Base-by-base conservation (phyloP, 306 rosid genomes). In the Sicyos edulis region DNA sequence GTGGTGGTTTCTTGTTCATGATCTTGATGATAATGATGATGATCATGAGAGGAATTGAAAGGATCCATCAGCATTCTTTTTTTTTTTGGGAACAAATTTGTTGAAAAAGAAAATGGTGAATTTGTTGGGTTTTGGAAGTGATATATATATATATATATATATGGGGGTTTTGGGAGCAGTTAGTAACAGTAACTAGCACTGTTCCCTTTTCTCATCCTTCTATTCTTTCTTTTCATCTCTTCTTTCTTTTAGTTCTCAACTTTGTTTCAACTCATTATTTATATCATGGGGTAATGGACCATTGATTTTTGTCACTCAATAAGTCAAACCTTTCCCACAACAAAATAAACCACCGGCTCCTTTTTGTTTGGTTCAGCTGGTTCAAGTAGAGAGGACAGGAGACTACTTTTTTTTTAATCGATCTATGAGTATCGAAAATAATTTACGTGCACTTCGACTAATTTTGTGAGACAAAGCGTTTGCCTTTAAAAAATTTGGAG, bases 1-100 rank as follows among this genome's bases (percentile, higher is more conserved):
- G 52, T 19, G 53, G 22, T 51, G 44, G 55, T 71, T 57, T 63
- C 78, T 64, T 74, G 61, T 52, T 50, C 53, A 34, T 75, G 64
- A 49, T 34, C 5, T 1, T 47, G 52, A 47, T 47, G 52, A 47
- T 47, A 34, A 45, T 49, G 51, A 47, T 40, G 49, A 14, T 14
- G 24, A 64, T 10, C 21, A 9, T 44, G 47, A 65, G 71, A 65
- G 51, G 71, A 63, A 17, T 63, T 63, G 70, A 63, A 63, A 21
- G 71, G 71, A 5, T 65, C 72, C 72, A 67, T 67, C 11, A 22
- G 40, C 72, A 67, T 67, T 47, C 20, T 67, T 10, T 26, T 19
- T 8, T 13, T 67, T 10, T 13, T 19, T 7, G 3, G 3, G n/a
- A 1, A 50, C 17, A 11, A 49, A 45, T 3, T 32, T 32, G 37